Percentiles rank a stretch among this genome's conserved stretches.
Conservation (phyloP, 331 rosid species). For the Malus hybrid region DNA sequence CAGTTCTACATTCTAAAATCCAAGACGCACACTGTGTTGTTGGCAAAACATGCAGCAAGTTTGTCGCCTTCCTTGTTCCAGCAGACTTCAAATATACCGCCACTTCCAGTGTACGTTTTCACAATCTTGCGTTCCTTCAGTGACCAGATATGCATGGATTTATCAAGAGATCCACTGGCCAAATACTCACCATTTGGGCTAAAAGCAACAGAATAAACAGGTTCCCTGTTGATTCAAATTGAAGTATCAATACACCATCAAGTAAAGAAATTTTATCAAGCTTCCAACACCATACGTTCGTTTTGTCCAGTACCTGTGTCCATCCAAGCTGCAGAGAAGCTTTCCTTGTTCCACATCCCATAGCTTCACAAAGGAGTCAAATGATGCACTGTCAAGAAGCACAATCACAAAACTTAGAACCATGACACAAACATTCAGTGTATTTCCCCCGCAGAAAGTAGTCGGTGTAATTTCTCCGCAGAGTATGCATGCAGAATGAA, state of each 20-base stretch:
- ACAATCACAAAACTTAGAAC: constrained; percentile 3
- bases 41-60: constrained; percentile 85
- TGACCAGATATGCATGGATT: constrained; percentile 87
- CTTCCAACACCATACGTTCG: neutral
- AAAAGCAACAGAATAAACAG: constrained; percentile 93
- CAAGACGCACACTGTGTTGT: constrained; percentile 80
- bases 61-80: constrained; percentile 96
- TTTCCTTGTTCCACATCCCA: constrained; percentile 90
- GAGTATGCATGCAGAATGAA: neutral
- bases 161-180: constrained; percentile 92
- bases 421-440: neutral
- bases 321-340: constrained; percentile 61
- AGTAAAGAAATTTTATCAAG: neutral
- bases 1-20: constrained; percentile 76
- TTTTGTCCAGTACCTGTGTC: constrained; percentile 59
- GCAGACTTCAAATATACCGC: constrained; percentile 92
- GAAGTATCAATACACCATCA: neutral
- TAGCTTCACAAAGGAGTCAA: constrained; percentile 83
- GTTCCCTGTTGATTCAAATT: constrained; percentile 51
- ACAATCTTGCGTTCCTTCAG: constrained; percentile 82
- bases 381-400: constrained; percentile 66
- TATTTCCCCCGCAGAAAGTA: neutral
- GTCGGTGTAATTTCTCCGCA: neutral
- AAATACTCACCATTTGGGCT: constrained; percentile 92
- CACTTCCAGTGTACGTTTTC: constrained; percentile 67